Evolutionary conservation across 75 land plant species (phyloP).

Genomic region (Chamaecyparis obtusa): DNA sequence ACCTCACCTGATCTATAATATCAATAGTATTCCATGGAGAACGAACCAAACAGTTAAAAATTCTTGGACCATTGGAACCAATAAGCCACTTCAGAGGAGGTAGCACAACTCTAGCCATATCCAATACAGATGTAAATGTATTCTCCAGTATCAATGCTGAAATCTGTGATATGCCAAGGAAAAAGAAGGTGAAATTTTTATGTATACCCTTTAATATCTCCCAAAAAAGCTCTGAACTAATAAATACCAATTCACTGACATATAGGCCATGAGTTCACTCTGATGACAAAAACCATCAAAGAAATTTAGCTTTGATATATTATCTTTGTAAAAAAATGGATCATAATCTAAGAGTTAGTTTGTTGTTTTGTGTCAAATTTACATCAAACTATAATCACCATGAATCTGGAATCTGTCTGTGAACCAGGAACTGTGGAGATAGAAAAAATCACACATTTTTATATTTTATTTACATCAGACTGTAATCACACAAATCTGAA

Average conservation of each 20-base stretch:
- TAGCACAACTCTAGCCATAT: slow-evolving; percentile 93
- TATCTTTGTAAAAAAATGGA: no score
- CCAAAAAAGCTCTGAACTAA: not conserved
- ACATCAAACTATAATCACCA: no score
- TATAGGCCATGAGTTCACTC: not conserved
- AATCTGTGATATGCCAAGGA: slow-evolving; percentile 49
- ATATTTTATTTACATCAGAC: no score
- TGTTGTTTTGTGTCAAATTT: no score
- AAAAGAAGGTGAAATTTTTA: not conserved
- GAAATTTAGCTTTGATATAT: not conserved
- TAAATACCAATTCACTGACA: not conserved
- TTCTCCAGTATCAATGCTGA: slow-evolving; percentile 89
- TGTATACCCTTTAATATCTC: not conserved
- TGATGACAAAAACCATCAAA: not conserved
- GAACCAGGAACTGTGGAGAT: no score
- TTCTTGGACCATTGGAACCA: slow-evolving; percentile 64
- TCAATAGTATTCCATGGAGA: slow-evolving; percentile 98
- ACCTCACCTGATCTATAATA: slow-evolving; percentile 65
- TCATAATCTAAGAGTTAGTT: no score
- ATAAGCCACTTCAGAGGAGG: slow-evolving; percentile 88
- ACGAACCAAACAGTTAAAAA: slow-evolving; percentile 85
- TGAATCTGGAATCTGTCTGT: no score
- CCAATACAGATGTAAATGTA: slow-evolving; percentile 94
- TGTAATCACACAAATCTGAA: no score
- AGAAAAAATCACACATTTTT: no score